phyloP scores from a whole-genome alignment of 1,284 basidiomycete species.

The Stygiomarasmius scandens region DNA sequence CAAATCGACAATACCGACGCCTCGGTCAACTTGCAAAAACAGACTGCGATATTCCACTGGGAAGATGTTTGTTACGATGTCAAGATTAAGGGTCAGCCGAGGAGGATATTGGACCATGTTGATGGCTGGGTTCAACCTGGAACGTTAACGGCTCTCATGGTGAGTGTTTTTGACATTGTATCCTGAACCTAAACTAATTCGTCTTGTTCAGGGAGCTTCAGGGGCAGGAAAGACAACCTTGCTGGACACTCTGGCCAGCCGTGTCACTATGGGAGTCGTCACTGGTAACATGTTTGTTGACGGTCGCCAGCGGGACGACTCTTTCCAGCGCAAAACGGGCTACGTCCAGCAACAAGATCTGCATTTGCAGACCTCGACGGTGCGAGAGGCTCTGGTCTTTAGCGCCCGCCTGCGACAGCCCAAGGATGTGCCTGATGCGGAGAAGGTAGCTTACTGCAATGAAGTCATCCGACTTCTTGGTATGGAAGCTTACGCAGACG shows the following conservation, averaged over 20 bases:
- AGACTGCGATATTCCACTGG: slow-evolving; percentile 30
- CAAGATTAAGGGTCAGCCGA: slow-evolving; percentile 39
- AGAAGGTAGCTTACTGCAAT: slow-evolving; percentile 72
- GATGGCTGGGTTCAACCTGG: slow-evolving; percentile 69
- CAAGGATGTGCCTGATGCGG: slow-evolving; percentile 47
- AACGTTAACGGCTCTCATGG: slow-evolving; percentile 53
- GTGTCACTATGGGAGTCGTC: slow-evolving; percentile 64
- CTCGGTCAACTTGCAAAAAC: slow-evolving; percentile 1
- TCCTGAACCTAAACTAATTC: background rate
- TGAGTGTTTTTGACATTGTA: background rate
- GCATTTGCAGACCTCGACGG: slow-evolving; percentile 53
- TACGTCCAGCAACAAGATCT: slow-evolving; percentile 68
- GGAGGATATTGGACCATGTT: slow-evolving; percentile 61
- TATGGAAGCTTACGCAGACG: slow-evolving; percentile 62
- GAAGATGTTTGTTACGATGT: slow-evolving; percentile 51
- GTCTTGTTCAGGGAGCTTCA: slow-evolving; percentile 43
- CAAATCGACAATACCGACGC: background rate
- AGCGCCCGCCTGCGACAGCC: slow-evolving; percentile 69
- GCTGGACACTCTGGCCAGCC: slow-evolving; percentile 67
- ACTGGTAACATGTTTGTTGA: slow-evolving; percentile 66
- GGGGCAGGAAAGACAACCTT: slow-evolving; percentile 65
- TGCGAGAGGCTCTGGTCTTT: slow-evolving; percentile 71
- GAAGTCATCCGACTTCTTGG: slow-evolving; percentile 70
- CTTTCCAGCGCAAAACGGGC: slow-evolving; percentile 62
- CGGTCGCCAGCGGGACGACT: slow-evolving; percentile 54